Base-by-base conservation (phyloP, 2,329 filamentous ascomycete genomes). In the Claviceps purpurea region DNA sequence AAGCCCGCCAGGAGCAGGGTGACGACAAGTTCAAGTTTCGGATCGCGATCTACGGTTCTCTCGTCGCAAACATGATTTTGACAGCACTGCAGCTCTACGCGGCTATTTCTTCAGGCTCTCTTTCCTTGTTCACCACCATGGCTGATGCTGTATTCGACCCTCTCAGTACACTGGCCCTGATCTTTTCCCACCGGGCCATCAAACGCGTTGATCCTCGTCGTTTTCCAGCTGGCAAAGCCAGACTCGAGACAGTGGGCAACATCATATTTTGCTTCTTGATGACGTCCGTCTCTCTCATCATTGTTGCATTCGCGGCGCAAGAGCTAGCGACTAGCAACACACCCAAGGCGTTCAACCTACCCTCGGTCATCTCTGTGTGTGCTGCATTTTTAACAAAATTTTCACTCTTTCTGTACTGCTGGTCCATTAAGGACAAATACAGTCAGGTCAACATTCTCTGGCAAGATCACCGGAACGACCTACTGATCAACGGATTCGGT, bases 51-150 rank as follows among this genome's bases (percentile, higher is more conserved):
- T 82, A 76, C 64, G 81, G 78, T 16, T 82, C 79, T 40, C 88
- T 96, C 60, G 79, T 71, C 1, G 91, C 90, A 54, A 97, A 97
- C 61, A 67, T 96, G 52, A 56, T 86, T 30, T 76, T 98, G 5
- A 82, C 90, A 0, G 75, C 76, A 4, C 75, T 98, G 18, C 93
- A 98, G 68, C 73, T 96, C 40, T 98, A 94, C 65, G 93, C 85
- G 44, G 93, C 93, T 55, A 78, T 88, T 46, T 81, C 86, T 0
- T 95, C 90, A 0, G 82, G 85, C 47, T 96, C 89, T n/a, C 78
- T 97, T 39, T 95, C 91, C 5, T 81, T 98, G 47, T 96, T 97
- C 72, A 96, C 93, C 16, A 98, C 91, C 56, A 95, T 95, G 87
- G 91, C 90, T 16, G 93, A 98, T 68, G 83, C 90, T 50, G 76